These are phyloP conservation scores for Kluyveromyces wickerhamii DNA, from an alignment of 805 yeast genomes.

Conservation along the genomic window DNA sequence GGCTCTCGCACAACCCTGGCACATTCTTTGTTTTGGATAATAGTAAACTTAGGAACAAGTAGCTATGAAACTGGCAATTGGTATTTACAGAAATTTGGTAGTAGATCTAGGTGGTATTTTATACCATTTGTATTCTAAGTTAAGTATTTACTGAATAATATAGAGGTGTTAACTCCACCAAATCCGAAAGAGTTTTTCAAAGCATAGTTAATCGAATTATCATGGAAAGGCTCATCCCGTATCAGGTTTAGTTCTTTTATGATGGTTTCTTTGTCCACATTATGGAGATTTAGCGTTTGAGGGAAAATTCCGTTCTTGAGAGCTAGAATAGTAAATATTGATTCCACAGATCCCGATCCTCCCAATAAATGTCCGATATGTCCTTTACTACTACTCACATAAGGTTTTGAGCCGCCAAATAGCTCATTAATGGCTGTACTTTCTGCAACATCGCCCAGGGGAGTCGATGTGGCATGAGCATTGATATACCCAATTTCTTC, in stretches of 20 bases:
- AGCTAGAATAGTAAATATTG: conserved; percentile 70
- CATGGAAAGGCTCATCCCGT: conserved; percentile 36
- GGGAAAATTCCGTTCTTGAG: conserved; percentile 54
- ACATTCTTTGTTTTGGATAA: conserved; percentile 25
- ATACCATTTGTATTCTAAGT: conserved; percentile 8
- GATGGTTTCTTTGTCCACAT: conserved; percentile 36
- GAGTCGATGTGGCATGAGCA: conserved; percentile 96
- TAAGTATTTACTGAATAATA: conserved; percentile 41
- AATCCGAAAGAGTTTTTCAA: conserved; percentile 91
- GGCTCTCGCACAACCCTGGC: conserved; percentile 11
- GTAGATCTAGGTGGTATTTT: conserved; percentile 5
- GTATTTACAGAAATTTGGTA: conserved; percentile 31
- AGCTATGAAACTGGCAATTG: conserved; percentile 44
- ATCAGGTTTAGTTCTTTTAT: conserved; percentile 46
- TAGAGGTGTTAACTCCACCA: conserved; percentile 89
- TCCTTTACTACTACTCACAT: conserved; percentile 80
- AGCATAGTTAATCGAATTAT: conserved; percentile 44
- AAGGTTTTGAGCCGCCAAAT: conserved; percentile 32
- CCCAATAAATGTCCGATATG: conserved; percentile 91
- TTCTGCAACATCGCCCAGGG: conserved; percentile 85
- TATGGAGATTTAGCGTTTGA: conserved; percentile 67
- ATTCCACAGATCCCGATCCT: conserved; percentile 93
- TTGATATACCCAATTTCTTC: conserved; percentile 65
- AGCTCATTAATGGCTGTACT: conserved; percentile 58
- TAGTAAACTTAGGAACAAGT: conserved; percentile 45